Evolutionary conservation across 75 land plant genomes (phyloP).

Genomic region (Pinus albicaulis): DNA sequence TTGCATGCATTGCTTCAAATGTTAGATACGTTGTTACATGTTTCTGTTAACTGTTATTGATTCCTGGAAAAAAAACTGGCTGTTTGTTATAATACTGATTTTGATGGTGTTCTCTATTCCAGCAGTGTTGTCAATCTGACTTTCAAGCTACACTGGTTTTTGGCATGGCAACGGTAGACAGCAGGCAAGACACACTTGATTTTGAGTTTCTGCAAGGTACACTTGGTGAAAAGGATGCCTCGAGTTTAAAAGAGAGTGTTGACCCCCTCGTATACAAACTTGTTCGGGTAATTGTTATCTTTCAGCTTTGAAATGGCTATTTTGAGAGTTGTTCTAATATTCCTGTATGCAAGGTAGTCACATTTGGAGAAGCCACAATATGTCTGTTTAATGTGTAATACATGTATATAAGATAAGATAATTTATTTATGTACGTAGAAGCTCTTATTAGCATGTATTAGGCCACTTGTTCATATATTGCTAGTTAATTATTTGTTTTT

Average conservation of each 20-base stretch:
- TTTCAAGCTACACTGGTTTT: neutral
- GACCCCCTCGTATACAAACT: slow-evolving; percentile 6
- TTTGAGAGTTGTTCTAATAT: too few relatives aligned
- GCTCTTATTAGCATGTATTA: neutral
- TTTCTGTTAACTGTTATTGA: too few relatives aligned
- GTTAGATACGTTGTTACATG: neutral
- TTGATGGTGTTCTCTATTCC: neutral
- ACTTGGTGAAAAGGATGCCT: slow-evolving; percentile 2
- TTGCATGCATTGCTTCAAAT: neutral
- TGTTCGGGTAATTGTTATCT: slow-evolving; percentile 13
- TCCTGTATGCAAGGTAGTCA: too few relatives aligned
- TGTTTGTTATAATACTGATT: neutral
- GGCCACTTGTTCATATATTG: neutral
- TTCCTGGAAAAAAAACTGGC: neutral
- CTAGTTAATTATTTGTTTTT: too few relatives aligned
- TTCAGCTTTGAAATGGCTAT: neutral
- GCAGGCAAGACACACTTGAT: neutral
- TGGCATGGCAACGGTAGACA: slow-evolving; percentile 5
- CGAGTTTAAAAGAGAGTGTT: neutral
- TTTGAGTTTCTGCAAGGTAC: neutral
- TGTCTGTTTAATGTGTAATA: too few relatives aligned
- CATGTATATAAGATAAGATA: too few relatives aligned
- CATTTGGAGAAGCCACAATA: too few relatives aligned
- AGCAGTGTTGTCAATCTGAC: slow-evolving; percentile 5
- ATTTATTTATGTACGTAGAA: too few relatives aligned